Conservation (phyloP, 495 filamentous ascomycete species). For the Xylaria grammica region DNA sequence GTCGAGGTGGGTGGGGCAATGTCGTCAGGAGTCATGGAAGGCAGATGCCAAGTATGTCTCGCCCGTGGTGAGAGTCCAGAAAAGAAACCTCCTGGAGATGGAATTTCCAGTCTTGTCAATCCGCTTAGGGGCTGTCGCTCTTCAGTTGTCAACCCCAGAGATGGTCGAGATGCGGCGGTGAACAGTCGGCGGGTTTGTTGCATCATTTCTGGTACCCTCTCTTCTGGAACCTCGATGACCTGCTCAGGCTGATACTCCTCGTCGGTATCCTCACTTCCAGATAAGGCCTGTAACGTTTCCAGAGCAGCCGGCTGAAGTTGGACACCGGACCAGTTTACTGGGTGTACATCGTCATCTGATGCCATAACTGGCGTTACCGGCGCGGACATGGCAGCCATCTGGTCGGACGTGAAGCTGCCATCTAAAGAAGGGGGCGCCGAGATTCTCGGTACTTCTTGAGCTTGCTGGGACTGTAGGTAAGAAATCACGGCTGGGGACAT, state of each 20-base stretch:
- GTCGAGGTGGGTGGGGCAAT: conserved; percentile 70
- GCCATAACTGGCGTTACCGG: conserved; percentile 79
- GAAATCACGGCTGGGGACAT: conserved; percentile 76
- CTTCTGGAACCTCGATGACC: conserved; percentile 54
- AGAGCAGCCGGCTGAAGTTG: conserved; percentile 79
- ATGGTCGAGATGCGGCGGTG: conserved; percentile 36
- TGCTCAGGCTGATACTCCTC: conserved; percentile 57
- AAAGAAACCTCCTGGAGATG: conserved; percentile 91
- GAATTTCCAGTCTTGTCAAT: conserved; percentile 77
- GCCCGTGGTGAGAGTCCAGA: conserved; percentile 73
- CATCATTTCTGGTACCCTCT: conserved; percentile 45
- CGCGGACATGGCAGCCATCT: conserved; percentile 76
- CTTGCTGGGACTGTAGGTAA: conserved; percentile 61
- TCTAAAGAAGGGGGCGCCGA: conserved; percentile 87
- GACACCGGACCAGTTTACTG: conserved; percentile 64
- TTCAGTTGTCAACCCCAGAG: conserved; percentile 41
- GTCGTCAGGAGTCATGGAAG: conserved; percentile 47
- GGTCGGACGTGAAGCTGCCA: conserved; percentile 84
- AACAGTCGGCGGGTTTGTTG: conserved; percentile 47
- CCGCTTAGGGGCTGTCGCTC: conserved; percentile 55
- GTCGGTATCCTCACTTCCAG: conserved; percentile 57
- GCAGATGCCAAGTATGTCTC: conserved; percentile 75
- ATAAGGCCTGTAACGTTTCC: conserved; percentile 77
- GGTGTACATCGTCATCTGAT: conserved; percentile 55
- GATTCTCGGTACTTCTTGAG: conserved; percentile 66